phyloP scores from a whole-genome alignment of 345 rosid species.

The Citrus unshiu region DNA sequence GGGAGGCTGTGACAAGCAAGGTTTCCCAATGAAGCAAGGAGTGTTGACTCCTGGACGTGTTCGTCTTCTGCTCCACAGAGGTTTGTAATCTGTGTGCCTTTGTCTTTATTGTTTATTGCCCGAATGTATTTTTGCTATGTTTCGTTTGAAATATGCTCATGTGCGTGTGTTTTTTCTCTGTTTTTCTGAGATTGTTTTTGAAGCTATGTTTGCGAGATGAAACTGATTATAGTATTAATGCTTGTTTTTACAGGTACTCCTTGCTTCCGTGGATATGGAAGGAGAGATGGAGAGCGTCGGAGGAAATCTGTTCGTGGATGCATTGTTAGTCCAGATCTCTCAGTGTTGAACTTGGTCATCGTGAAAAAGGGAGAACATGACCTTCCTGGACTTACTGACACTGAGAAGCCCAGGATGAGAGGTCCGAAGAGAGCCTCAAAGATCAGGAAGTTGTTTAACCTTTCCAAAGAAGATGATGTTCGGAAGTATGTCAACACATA shows the following conservation, averaged over 20 bases:
- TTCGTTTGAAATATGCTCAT: neutral
- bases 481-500: neutral
- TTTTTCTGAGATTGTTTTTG: neutral
- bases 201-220: neutral
- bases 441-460: neutral
- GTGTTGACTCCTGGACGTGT: conserved; percentile 84
- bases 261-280: conserved; percentile 68
- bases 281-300: conserved; percentile 71
- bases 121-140: neutral
- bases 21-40: conserved; percentile 93
- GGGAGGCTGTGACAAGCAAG: conserved; percentile 96
- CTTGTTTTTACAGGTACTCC: conserved; percentile 47
- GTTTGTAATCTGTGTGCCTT: conserved; percentile 19
- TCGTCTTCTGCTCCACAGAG: conserved; percentile 76
- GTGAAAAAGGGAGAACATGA: neutral
- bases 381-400: neutral
- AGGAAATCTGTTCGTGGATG: conserved; percentile 88
- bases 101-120: neutral
- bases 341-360: conserved; percentile 72
- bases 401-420: neutral
- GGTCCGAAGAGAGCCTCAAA: neutral
- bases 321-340: conserved; percentile 78
- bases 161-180: neutral
- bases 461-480: neutral
- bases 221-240: neutral